Conservation (phyloP, 768 basidiomycete genomes). For the Pulveroboletus sp. region DNA sequence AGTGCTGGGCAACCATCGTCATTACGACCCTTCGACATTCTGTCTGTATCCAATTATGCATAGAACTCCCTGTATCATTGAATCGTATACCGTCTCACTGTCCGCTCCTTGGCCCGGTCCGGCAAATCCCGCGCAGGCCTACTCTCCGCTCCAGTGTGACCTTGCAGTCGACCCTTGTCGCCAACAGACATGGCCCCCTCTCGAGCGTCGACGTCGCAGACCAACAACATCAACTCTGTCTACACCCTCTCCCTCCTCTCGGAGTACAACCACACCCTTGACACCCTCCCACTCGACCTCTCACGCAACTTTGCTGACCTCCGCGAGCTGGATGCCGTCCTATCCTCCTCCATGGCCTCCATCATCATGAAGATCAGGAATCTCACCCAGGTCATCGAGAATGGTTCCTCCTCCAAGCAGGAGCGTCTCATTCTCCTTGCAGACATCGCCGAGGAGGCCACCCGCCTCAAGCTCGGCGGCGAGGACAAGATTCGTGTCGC, state of each 20-base stretch:
- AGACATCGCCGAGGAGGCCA: constrained; percentile 93
- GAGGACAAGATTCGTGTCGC: constrained; percentile 98
- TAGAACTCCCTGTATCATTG: constrained; percentile 21
- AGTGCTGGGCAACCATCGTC: background rate
- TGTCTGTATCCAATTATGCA: constrained; percentile 18
- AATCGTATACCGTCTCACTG: background rate
- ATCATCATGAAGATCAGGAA: constrained; percentile 76
- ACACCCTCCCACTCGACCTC: constrained; percentile 89
- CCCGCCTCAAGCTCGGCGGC: constrained; percentile 84
- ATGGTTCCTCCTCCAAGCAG: constrained; percentile 50
- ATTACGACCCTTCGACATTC: constrained; percentile 20
- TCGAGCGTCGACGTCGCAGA: constrained; percentile 27
- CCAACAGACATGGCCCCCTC: constrained; percentile 33
- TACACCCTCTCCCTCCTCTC: constrained; percentile 67
- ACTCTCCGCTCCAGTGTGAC: background rate
- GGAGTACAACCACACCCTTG: constrained; percentile 89
- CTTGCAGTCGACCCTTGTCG: background rate
- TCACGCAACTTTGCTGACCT: constrained; percentile 94
- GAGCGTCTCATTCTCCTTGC: constrained; percentile 82
- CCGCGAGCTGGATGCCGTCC: constrained; percentile 96
- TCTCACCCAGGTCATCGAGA: constrained; percentile 75
- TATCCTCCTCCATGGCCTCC: constrained; percentile 78
- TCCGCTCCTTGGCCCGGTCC: constrained; percentile 16
- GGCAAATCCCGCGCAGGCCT: constrained; percentile 25
- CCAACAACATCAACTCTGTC: constrained; percentile 38